A percentile compares a stretch with the other conserved stretches of the same genome.
phyloP scores from a whole-genome alignment of 2,329 filamentous ascomycete species.

The Colletotrichum limetticola region DNA sequence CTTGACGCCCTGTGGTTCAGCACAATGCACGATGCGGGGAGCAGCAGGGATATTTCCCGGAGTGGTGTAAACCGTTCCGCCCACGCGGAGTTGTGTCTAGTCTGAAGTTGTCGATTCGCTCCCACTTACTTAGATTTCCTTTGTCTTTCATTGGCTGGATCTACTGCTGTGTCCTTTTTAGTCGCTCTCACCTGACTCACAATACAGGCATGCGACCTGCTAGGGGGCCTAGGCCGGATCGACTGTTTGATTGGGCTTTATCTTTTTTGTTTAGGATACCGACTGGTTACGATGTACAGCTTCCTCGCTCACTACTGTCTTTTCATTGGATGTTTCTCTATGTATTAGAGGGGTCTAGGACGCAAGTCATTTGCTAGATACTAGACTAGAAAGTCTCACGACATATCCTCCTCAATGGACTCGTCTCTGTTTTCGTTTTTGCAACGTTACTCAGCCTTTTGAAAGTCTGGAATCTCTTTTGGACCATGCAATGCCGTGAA shows the following conservation, averaged over 20 bases:
- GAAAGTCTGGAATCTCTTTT: neutral
- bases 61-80: neutral
- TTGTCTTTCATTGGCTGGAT: neutral
- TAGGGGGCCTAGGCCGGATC: too few species aligned
- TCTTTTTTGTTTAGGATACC: neutral
- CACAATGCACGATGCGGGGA: neutral
- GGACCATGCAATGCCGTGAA: too few species aligned
- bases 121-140: neutral
- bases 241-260: neutral
- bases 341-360: neutral
- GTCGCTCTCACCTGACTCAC: neutral
- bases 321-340: neutral
- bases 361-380: neutral
- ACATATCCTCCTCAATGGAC: neutral
- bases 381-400: conserved; percentile 7
- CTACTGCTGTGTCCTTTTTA: neutral
- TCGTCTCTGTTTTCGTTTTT: neutral
- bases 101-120: neutral
- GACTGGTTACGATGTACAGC: neutral
- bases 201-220: neutral
- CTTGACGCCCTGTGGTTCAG: too few species aligned
- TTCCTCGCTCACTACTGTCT: neutral
- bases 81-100: neutral
- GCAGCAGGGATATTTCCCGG: neutral
- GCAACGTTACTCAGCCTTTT: neutral